A percentile compares a stretch with the other conserved stretches of the same genome.
These are phyloP conservation scores for Pseudomonodictys pantanalensis DNA, from an alignment of 495 filamentous ascomycete species.

Conservation along the genomic window DNA sequence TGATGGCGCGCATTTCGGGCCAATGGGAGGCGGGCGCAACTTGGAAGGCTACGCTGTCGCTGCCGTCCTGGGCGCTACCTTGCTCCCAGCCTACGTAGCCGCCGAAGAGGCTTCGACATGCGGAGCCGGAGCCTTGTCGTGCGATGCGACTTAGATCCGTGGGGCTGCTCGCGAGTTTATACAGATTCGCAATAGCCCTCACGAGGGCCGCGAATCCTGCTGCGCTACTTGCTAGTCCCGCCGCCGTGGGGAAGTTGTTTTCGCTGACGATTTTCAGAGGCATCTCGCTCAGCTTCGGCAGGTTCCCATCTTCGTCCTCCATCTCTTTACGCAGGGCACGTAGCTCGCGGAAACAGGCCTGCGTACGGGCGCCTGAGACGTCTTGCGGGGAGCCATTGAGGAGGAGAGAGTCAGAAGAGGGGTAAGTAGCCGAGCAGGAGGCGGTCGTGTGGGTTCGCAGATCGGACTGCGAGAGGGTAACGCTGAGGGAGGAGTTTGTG, in stretches of 20 bases:
- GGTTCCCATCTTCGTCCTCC: constrained; percentile 64
- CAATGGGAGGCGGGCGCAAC: constrained; percentile 84
- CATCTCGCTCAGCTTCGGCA: constrained; percentile 71
- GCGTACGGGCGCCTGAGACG: constrained; percentile 79
- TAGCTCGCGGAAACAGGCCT: constrained; percentile 85
- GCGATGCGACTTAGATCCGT: constrained; percentile 83
- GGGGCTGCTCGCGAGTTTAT: constrained; percentile 73
- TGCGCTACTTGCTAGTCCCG: constrained; percentile 88
- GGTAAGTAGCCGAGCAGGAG: constrained; percentile 77
- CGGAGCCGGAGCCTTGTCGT: constrained; percentile 91
- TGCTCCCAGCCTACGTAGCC: constrained; percentile 94
- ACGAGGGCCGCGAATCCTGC: constrained; percentile 95
- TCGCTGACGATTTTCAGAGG: constrained; percentile 80
- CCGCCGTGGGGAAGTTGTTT: constrained; percentile 99
- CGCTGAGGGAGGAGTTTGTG: constrained; percentile 93
- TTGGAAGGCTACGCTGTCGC: constrained; percentile 78
- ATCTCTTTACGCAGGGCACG: constrained; percentile 70
- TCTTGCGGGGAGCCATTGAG: constrained; percentile 83
- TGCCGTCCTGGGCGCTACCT: constrained; percentile 68
- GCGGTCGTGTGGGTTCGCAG: constrained; percentile 95
- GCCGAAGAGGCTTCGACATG: constrained; percentile 86
- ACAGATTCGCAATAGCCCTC: constrained; percentile 86
- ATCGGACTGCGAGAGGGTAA: constrained; percentile 91
- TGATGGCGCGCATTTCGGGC: constrained; percentile 88
- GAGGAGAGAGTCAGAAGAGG: constrained; percentile 67